phyloP scores from a whole-genome alignment of 345 rosid genomes.

The Acer saccharum region DNA sequence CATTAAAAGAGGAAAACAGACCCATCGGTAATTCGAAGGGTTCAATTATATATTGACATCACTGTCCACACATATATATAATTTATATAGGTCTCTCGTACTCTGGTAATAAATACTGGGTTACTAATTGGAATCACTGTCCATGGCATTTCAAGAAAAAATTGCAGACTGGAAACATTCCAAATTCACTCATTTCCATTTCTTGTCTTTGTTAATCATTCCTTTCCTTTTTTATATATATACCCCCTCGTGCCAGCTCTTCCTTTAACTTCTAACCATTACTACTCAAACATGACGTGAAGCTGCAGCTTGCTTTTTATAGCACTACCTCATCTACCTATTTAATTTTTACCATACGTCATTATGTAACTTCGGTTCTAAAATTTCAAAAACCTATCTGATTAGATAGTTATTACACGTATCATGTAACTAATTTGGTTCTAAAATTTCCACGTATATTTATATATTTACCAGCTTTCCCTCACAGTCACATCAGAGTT shows the following conservation, averaged over 20 bases:
- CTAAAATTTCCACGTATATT: background rate
- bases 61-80: too few relatives aligned
- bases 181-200: background rate
- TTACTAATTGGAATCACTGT: background rate
- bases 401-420: too few relatives aligned
- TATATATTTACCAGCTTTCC: background rate
- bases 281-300: constrained; percentile 16
- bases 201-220: constrained; percentile 14
- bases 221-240: background rate
- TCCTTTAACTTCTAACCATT: constrained; percentile 18
- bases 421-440: too few relatives aligned
- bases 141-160: background rate
- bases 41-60: background rate
- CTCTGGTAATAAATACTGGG: background rate
- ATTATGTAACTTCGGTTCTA: too few relatives aligned
- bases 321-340: constrained; percentile 6
- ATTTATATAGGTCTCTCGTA: too few relatives aligned
- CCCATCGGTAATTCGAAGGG: background rate
- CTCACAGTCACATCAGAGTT: constrained; percentile 9
- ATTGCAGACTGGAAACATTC: constrained; percentile 8
- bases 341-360: background rate
- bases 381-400: too few relatives aligned
- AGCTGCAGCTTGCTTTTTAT: constrained; percentile 25
- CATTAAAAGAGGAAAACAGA: background rate
- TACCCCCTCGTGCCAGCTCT: background rate